Percentiles rank a stretch among this genome's conserved stretches.
Conservation (phyloP, 2,329 filamentous ascomycete species). For the Microdochium bolleyi region DNA sequence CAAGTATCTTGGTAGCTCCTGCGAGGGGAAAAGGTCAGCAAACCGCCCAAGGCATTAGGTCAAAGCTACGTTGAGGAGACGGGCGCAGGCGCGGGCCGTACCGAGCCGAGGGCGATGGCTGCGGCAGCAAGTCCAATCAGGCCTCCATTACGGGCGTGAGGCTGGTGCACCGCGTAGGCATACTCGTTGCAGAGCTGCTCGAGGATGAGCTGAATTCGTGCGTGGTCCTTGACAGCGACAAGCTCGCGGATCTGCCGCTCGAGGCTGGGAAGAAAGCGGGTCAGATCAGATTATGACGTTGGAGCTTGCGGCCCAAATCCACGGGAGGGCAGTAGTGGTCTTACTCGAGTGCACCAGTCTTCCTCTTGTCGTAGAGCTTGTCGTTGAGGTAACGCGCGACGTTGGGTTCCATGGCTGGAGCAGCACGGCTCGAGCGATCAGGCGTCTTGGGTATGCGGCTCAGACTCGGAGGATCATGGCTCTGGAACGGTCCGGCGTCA, state of each 20-base stretch:
- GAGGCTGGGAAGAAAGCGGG: conserved; percentile 46
- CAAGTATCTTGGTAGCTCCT: conserved; percentile 89
- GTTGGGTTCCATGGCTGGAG: conserved; percentile 66
- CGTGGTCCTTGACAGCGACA: conserved; percentile 66
- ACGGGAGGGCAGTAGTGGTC: conserved; percentile 17
- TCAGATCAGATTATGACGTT: background rate
- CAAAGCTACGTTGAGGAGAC: background rate
- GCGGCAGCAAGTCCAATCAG: conserved; percentile 92
- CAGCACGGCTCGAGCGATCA: background rate
- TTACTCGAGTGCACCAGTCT: conserved; percentile 92
- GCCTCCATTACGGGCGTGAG: conserved; percentile 91
- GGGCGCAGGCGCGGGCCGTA: conserved; percentile 39
- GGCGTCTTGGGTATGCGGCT: background rate
- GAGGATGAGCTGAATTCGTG: conserved; percentile 77
- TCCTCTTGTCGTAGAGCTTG: conserved; percentile 98
- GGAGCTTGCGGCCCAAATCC: background rate
- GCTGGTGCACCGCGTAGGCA: conserved; percentile 93
- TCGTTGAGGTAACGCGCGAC: conserved; percentile 91
- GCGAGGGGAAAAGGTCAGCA: conserved; percentile 11
- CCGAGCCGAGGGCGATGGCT: conserved; percentile 86
- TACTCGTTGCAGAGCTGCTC: conserved; percentile 97
- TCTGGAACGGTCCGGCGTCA: background rate
- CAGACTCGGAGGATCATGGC: background rate
- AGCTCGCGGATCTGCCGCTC: conserved; percentile 86
- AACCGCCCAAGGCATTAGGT: background rate